These are phyloP conservation scores for Abelmoschus esculentus DNA, from an alignment of 345 rosid genomes.

Conservation along the genomic window DNA sequence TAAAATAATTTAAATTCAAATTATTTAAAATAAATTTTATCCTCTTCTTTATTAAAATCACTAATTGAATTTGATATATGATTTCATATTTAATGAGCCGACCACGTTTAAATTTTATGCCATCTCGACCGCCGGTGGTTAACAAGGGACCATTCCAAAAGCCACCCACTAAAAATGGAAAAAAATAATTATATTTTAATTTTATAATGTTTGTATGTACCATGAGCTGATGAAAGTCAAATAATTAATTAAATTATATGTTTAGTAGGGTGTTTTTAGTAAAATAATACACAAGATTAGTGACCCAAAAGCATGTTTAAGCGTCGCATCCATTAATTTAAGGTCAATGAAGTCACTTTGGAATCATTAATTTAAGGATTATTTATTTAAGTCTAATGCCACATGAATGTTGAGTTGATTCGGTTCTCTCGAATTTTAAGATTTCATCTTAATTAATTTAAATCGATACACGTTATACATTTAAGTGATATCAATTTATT, in stretches of 20 bases:
- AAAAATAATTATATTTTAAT: no score
- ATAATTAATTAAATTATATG: background rate
- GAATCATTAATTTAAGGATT: background rate
- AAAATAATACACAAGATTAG: slow-evolving; percentile 1
- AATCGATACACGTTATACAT: no score
- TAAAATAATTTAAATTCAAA: no score
- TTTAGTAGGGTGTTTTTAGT: background rate
- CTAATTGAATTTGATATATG: no score
- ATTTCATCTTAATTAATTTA: no score
- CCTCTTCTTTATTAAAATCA: no score
- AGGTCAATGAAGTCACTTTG: background rate
- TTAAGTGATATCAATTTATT: no score
- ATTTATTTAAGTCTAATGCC: background rate
- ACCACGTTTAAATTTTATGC: no score
- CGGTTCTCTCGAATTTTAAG: no score
- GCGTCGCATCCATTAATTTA: background rate
- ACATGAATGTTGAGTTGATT: background rate
- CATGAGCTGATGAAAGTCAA: background rate
- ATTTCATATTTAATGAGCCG: no score
- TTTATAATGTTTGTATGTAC: background rate
- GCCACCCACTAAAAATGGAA: background rate
- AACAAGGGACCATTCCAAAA: slow-evolving; percentile 2
- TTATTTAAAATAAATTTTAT: no score
- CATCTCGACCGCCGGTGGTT: background rate
- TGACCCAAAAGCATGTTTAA: slow-evolving; percentile 10